Conservation (phyloP, 345 rosid genomes). For the Lumnitzera littorea region DNA sequence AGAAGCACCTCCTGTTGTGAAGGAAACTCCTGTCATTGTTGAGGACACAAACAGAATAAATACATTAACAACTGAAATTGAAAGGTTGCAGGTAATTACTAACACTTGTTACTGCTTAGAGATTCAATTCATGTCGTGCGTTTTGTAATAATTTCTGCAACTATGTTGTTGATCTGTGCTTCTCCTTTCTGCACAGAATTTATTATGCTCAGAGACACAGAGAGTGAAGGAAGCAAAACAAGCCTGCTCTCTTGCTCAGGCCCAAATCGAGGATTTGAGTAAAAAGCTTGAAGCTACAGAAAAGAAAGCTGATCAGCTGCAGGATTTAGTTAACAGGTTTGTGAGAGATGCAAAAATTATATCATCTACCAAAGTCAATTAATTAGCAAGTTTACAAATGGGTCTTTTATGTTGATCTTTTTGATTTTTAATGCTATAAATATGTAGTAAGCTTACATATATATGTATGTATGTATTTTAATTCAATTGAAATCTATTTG, state of each 20-base stretch:
- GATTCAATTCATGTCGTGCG: background rate
- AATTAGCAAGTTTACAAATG: too few species aligned
- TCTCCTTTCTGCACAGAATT: slow-evolving; percentile 33
- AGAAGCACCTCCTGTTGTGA: slow-evolving; percentile 62
- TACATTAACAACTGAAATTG: slow-evolving; percentile 56
- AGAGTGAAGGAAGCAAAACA: slow-evolving; percentile 57
- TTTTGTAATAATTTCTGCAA: background rate
- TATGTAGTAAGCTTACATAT: too few species aligned
- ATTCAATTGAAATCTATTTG: too few species aligned
- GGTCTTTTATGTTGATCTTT: too few species aligned
- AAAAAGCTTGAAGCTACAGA: slow-evolving; percentile 67
- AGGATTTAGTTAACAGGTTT: slow-evolving; percentile 80
- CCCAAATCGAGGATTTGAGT: slow-evolving; percentile 46
- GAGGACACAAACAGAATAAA: slow-evolving; percentile 70
- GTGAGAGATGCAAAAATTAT: slow-evolving; percentile 15
- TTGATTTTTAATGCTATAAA: too few species aligned
- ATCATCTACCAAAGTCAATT: background rate
- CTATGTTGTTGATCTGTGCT: background rate
- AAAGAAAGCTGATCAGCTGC: slow-evolving; percentile 64
- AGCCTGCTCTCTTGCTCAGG: slow-evolving; percentile 38
- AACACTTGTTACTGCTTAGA: background rate
- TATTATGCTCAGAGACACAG: slow-evolving; percentile 43
- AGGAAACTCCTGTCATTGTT: slow-evolving; percentile 73
- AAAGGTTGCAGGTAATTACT: slow-evolving; percentile 58
- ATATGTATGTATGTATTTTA: too few species aligned